Conservation (phyloP, 371 early-diverging fungal genomes). For the Conidiobolus incongruus region DNA sequence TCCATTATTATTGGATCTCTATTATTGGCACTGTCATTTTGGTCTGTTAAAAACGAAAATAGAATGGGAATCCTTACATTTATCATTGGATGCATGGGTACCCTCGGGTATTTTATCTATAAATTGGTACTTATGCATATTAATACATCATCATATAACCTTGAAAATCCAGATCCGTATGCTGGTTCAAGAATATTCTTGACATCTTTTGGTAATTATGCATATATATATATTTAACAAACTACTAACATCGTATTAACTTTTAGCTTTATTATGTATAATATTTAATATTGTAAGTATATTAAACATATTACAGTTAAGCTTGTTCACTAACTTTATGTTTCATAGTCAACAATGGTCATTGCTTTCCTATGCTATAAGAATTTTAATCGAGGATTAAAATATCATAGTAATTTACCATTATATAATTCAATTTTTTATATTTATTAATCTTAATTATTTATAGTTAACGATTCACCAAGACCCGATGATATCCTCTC, state of each 20-base stretch:
- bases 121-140: slow-evolving; percentile 11
- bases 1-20: slow-evolving; percentile 47
- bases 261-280: not conserved
- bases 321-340: not conserved
- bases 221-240: slow-evolving; percentile 8
- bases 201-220: slow-evolving; percentile 10
- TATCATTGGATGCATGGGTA: slow-evolving; percentile 10
- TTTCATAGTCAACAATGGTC: slow-evolving; percentile 22
- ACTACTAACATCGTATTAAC: slow-evolving; percentile 34
- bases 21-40: slow-evolving; percentile 51
- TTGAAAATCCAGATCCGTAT: too few species aligned
- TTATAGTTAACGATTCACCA: too few species aligned
- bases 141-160: too few species aligned
- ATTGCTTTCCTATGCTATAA: slow-evolving; percentile 37
- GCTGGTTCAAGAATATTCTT: too few species aligned
- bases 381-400: slow-evolving; percentile 71
- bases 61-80: slow-evolving; percentile 10
- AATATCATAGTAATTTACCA: slow-evolving; percentile 19
- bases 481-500: too few species aligned
- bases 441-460: too few species aligned
- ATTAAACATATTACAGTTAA: slow-evolving; percentile 4
- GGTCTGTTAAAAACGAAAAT: slow-evolving; percentile 23
- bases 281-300: slow-evolving; percentile 14
- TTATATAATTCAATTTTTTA: too few species aligned
- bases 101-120: slow-evolving; percentile 11